These are phyloP conservation scores for Leishmania lainsoni DNA, from an alignment of 208 protist species.

Conservation along the genomic window DNA sequence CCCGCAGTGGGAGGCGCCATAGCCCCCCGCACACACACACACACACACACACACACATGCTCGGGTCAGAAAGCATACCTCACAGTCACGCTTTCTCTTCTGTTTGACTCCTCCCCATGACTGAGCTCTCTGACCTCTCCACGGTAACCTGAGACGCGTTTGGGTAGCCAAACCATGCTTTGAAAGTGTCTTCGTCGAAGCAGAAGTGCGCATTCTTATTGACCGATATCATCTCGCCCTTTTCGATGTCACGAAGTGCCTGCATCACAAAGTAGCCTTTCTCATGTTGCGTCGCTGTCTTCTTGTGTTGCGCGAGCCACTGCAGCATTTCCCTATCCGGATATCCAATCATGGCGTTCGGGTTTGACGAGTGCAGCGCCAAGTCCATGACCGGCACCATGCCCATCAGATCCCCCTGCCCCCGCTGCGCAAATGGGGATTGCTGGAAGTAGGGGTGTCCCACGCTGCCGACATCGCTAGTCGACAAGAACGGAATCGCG, in stretches of 20 bases:
- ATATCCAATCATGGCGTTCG: slow-evolving; percentile 84
- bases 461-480: slow-evolving; percentile 44
- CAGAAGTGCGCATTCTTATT: slow-evolving; percentile 90
- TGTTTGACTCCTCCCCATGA: neutral
- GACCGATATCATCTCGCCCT: slow-evolving; percentile 73
- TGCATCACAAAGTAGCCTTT: slow-evolving; percentile 90
- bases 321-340: slow-evolving; percentile 86
- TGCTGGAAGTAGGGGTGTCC: slow-evolving; percentile 81
- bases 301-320: slow-evolving; percentile 81
- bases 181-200: slow-evolving; percentile 87
- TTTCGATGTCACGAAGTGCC: slow-evolving; percentile 81
- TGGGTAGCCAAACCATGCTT: slow-evolving; percentile 87
- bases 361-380: slow-evolving; percentile 73
- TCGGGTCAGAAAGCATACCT: neutral
- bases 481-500: slow-evolving; percentile 84
- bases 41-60: slow-evolving; percentile 1
- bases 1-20: neutral
- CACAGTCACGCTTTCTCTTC: neutral
- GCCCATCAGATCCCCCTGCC: slow-evolving; percentile 72
- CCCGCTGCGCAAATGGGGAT: slow-evolving; percentile 51
- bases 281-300: slow-evolving; percentile 45
- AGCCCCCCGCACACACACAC: neutral
- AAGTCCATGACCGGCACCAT: slow-evolving; percentile 89
- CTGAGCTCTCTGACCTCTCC: slow-evolving; percentile 12
- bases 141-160: slow-evolving; percentile 60